Evolutionary conservation across 129 eudicot genomes (phyloP).

Genomic region (Flaveria ramosissima): DNA sequence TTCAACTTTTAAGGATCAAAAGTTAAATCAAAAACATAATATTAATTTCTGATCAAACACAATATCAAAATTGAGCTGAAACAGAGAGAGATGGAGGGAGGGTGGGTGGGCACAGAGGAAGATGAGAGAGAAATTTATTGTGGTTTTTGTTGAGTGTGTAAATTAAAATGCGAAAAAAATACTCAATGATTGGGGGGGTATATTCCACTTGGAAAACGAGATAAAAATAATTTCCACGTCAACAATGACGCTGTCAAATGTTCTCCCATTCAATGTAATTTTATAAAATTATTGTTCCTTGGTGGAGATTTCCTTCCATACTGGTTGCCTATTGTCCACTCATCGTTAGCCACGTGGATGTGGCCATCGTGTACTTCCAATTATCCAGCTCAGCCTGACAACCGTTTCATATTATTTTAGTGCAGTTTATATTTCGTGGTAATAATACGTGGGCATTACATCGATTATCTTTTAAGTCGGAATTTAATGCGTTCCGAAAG

Average conservation of each 20-base stretch:
- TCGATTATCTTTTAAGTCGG: too few species aligned
- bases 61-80: neutral
- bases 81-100: conserved; percentile 2
- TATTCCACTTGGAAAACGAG: conserved; percentile 45
- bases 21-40: neutral
- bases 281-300: neutral
- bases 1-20: neutral
- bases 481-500: too few species aligned
- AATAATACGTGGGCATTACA: too few species aligned
- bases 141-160: neutral
- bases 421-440: neutral
- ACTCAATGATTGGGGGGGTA: conserved; percentile 26
- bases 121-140: conserved; percentile 4
- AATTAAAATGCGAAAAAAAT: conserved; percentile 3
- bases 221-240: conserved; percentile 44
- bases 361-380: conserved; percentile 37
- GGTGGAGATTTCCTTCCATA: conserved; percentile 30
- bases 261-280: neutral
- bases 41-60: neutral
- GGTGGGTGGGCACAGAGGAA: too few species aligned
- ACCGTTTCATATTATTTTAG: conserved; percentile 27
- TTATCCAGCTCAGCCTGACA: conserved; percentile 41
- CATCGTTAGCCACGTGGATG: conserved; percentile 25
- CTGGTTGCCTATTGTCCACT: conserved; percentile 33
- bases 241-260: conserved; percentile 24